Percentiles rank a stretch among this genome's conserved stretches.
Evolutionary conservation across 2,329 filamentous ascomycete genomes (phyloP).

Genomic region (Diaporthe australafricana): DNA sequence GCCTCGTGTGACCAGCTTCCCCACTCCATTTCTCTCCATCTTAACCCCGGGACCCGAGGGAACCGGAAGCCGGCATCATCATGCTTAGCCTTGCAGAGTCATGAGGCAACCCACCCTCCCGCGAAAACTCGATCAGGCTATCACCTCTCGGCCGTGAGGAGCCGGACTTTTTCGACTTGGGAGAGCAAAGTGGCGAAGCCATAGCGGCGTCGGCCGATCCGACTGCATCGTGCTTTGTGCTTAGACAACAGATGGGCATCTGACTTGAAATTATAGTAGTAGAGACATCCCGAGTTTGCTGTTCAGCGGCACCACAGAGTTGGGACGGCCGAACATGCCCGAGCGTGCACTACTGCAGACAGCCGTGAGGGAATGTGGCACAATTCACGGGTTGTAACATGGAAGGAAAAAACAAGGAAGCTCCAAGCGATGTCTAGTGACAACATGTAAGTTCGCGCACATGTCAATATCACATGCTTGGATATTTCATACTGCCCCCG

Average conservation of each 20-base stretch:
- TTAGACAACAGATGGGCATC: not conserved
- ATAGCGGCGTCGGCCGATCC: not conserved
- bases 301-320: not conserved
- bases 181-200: not conserved
- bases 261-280: not conserved
- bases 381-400: not conserved
- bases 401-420: not conserved
- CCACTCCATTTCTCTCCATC: not conserved
- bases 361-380: not conserved
- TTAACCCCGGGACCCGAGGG: not conserved
- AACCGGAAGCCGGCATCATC: not conserved
- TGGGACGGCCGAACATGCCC: not conserved
- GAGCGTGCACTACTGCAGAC: not conserved
- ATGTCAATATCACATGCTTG: not conserved
- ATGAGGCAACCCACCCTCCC: constrained; percentile 8
- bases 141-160: constrained; percentile 12
- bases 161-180: not conserved
- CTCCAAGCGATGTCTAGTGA: not conserved
- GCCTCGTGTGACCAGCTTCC: not conserved
- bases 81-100: not conserved
- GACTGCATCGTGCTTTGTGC: not conserved
- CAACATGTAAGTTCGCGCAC: not conserved
- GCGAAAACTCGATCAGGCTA: not conserved
- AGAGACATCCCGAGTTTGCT: not conserved
- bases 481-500: not conserved